Base-by-base conservation (phyloP, 192 early-diverging fungal genomes). In the Backusella parvicylindrica region DNA sequence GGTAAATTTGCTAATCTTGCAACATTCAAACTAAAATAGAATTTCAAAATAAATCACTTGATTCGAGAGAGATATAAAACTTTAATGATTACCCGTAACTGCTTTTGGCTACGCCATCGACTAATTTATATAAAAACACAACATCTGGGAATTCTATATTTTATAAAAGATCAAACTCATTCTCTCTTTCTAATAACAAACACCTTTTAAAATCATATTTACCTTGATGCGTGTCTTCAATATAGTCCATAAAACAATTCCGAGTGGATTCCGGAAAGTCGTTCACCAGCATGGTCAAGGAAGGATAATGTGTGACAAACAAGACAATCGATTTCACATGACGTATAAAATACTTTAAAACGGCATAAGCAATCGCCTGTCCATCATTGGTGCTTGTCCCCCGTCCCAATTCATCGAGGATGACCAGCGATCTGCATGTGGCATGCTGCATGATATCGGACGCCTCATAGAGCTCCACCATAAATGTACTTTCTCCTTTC, bases 291-390 rank as follows among this genome's bases (percentile, higher is more conserved):
- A 76, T 71, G 0, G 85, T 86, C 7, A 96, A 76, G 3, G 89
- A 89, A 15, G 93, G 90, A 73, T 92, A 94, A 79, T 96, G 95
- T 0, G 95, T 95, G 21, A 94, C 92, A 84, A 96, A 96, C 30
- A 95, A 63, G 0, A 82, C 84, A 11, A 89, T 84, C 1, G 87
- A 85, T 6, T 83, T 47, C 18, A 86, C 85, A 66, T 82, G 32
- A 11, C 37, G 15, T 13, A 89, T 81, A 6, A 95, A 78, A 77
- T 93, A 76, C 16, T 83, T 66, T 1, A 95, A 53, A 0, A 92
- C 87, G 0, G 91, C 86, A 64, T 86, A 85, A 9, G 93, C 93
- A n/a, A 94, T 83, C 0, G 92, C 88, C 1, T 88, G 72, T 0
- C 93, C 93, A 77, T 95, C 93, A 37, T 86, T 75, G 8, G 91